Evolutionary conservation across 805 yeast genomes (phyloP), one percentile per base, ranked within the genome.

Genomic region (Metschnikowia noctiluminum): DNA sequence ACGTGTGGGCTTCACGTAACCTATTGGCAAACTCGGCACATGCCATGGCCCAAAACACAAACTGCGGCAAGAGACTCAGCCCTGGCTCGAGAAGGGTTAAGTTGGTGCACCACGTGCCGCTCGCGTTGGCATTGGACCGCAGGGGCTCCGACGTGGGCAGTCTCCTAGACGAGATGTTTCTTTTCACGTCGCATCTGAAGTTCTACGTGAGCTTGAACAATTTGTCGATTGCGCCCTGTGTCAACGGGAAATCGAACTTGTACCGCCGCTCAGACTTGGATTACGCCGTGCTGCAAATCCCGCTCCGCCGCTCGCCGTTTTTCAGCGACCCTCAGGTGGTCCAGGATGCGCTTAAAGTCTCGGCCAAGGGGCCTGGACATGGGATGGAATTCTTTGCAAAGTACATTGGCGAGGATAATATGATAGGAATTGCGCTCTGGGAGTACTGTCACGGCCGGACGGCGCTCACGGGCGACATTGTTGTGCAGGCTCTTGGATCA

Each of bases 361-460:
- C 68, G 4, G 45, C 56, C 6, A 46, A 61, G 35, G 76, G 76
- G 8, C 62, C 68, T 1, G 76, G 76, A 10, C 67, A 70, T 44
- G 87, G 92, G 0, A 72, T 90, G 38, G 74, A 82, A 44, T 80
- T 81, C 49, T 89, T 90, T 64, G 82, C 96, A 7, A 72, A 82
- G 48, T 90, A 84, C 62, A 89, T 89, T 60, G 96, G 96, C 6
- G 97, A 89, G 62, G 97, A 89, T 64, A 89, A 89, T 64, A 87
- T 89, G 95, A 89, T 89, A 53, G 96, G 88, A 6, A 89, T 87
- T 42, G 87, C 89, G 0, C 62, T 89, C 14, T 89, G 96, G 96
- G 81, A 81, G 43, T 63, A 63, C 50, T 83, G 87, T 26, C 47
- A 59, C 26, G 85, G 87, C 2, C 71, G 90, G 55, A 87, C 96